Evolutionary conservation across 495 filamentous ascomycete species (phyloP).

Genomic region (Apiosordaria backusii): DNA sequence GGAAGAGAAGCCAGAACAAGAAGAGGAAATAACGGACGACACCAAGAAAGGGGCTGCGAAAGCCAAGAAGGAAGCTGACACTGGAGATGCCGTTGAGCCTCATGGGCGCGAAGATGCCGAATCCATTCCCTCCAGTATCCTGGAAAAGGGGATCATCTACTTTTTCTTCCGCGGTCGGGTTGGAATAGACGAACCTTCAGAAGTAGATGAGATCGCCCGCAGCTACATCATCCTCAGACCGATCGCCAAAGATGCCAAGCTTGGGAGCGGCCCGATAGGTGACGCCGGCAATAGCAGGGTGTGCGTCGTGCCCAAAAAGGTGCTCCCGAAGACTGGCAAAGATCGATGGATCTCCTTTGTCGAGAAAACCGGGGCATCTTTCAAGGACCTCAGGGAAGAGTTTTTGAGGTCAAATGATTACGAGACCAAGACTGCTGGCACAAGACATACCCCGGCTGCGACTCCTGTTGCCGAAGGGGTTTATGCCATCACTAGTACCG

Average conservation of each 20-base stretch:
- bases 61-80: neutral
- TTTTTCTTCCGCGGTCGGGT: slow-evolving; percentile 86
- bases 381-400: slow-evolving; percentile 68
- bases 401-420: slow-evolving; percentile 68
- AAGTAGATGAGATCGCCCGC: slow-evolving; percentile 68
- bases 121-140: slow-evolving; percentile 62
- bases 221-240: slow-evolving; percentile 82
- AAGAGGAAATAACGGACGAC: neutral
- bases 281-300: slow-evolving; percentile 67
- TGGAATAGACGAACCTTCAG: slow-evolving; percentile 65
- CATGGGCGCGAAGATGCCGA: slow-evolving; percentile 25
- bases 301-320: slow-evolving; percentile 81
- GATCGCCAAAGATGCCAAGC: slow-evolving; percentile 62
- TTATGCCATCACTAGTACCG: slow-evolving; percentile 75
- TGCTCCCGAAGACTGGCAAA: slow-evolving; percentile 63
- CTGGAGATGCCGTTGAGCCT: slow-evolving; percentile 22
- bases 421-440: slow-evolving; percentile 71
- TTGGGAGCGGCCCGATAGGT: slow-evolving; percentile 58
- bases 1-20: neutral
- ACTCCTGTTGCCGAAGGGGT: slow-evolving; percentile 79
- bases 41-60: neutral
- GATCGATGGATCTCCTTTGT: slow-evolving; percentile 84
- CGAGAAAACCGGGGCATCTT: slow-evolving; percentile 65
- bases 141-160: slow-evolving; percentile 93
- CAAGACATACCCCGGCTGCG: slow-evolving; percentile 66